Evolutionary conservation across 805 yeast species (phyloP).

Genomic region (Trichomonascus vanleenenianus): DNA sequence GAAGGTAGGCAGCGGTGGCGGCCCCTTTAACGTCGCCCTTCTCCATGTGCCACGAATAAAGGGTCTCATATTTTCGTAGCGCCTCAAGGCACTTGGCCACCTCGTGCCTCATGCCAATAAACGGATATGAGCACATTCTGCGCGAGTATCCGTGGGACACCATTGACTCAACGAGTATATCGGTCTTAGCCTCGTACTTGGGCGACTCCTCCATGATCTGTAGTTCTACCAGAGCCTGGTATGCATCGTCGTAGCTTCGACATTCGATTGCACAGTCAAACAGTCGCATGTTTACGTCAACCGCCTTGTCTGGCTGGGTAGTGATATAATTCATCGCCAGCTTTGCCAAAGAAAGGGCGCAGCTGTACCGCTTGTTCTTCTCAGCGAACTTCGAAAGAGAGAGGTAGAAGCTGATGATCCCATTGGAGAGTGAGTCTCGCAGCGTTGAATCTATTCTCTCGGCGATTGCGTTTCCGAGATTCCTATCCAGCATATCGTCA

Average conservation of each 20-base stretch:
- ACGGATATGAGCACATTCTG: conserved; percentile 36
- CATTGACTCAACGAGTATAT: conserved; percentile 17
- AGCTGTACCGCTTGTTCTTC: not conserved
- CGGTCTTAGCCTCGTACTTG: conserved; percentile 4
- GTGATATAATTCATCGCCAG: conserved; percentile 16
- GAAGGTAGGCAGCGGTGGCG: not conserved
- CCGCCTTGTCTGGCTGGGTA: conserved; percentile 19
- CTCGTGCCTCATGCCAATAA: conserved; percentile 34
- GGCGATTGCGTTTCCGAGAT: not conserved
- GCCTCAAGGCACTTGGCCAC: conserved; percentile 37
- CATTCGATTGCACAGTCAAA: conserved; percentile 25
- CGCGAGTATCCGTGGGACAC: conserved; percentile 32
- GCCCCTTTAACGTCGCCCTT: conserved; percentile 44
- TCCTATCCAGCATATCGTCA: not conserved
- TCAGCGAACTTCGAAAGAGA: not conserved
- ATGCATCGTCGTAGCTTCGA: conserved; percentile 29
- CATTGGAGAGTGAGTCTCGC: not conserved
- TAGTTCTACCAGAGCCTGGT: conserved; percentile 27
- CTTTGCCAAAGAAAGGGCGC: conserved; percentile 27
- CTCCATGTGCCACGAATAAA: conserved; percentile 44
- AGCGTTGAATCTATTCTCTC: not conserved
- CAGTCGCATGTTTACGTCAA: conserved; percentile 19
- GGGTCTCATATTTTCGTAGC: conserved; percentile 39
- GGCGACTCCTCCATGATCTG: conserved; percentile 4
- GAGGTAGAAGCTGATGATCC: not conserved